A percentile compares a stretch with the other conserved stretches of the same genome.
Conservation (phyloP, 2,329 filamentous ascomycete species). For the Botrytis fabae region DNA sequence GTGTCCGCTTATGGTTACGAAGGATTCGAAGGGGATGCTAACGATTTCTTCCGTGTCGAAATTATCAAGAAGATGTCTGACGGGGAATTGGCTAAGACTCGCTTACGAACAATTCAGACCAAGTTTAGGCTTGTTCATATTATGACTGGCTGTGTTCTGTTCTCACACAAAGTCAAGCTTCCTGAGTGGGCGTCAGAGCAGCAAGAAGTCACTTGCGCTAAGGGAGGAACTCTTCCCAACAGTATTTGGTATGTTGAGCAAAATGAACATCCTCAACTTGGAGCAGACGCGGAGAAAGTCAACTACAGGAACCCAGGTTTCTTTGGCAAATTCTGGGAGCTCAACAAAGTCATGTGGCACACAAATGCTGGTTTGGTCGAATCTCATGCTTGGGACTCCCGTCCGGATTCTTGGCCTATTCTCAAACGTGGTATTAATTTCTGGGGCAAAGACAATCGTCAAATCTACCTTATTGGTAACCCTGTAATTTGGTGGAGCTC, state of each 20-base stretch:
- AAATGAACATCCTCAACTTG: constrained; percentile 80
- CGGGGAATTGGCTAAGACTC: constrained; percentile 74
- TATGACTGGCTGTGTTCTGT: constrained; percentile 95
- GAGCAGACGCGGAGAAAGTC: constrained; percentile 79
- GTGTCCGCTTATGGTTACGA: constrained; percentile 97
- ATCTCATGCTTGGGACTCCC: constrained; percentile 97
- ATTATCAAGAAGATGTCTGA: constrained; percentile 90
- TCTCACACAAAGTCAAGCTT: constrained; percentile 98
- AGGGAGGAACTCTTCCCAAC: constrained; percentile 88
- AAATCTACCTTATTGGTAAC: constrained; percentile 96
- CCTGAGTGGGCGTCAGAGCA: constrained; percentile 98
- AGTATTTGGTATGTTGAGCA: constrained; percentile 95
- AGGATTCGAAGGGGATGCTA: constrained; percentile 94
- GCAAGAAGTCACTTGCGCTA: constrained; percentile 97
- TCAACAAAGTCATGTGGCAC: constrained; percentile 98
- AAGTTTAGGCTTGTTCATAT: constrained; percentile 95
- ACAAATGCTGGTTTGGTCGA: constrained; percentile 96
- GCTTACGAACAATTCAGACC: constrained; percentile 88
- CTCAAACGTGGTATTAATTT: constrained; percentile 97
- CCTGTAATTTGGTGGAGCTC: constrained; percentile 93
- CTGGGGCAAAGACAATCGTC: constrained; percentile 91
- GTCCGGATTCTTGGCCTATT: constrained; percentile 89
- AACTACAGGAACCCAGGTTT: constrained; percentile 95
- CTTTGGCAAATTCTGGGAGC: constrained; percentile 95
- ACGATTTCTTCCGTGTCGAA: constrained; percentile 92